Percentiles rank a stretch among this genome's conserved stretches.
These are phyloP conservation scores for Botrytis tulipae DNA, from an alignment of 2,329 filamentous ascomycete genomes.

Conservation along the genomic window DNA sequence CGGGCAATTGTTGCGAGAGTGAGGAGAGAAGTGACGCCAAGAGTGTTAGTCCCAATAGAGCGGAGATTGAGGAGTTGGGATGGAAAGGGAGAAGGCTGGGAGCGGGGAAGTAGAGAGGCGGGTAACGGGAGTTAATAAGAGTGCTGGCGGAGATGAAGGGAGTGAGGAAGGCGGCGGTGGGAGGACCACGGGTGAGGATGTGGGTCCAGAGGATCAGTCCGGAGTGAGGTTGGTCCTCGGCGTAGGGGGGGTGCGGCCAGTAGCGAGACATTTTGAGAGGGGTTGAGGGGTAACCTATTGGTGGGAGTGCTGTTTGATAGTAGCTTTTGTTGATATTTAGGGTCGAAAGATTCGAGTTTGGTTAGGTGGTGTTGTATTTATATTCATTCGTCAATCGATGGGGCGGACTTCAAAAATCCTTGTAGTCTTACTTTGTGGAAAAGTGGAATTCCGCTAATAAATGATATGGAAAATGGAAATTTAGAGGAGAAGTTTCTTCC, in stretches of 20 bases:
- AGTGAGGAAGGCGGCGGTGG: constrained; percentile 52
- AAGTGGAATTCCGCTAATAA: not conserved
- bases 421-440: not conserved
- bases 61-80: constrained; percentile 43
- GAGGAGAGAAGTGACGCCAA: constrained; percentile 47
- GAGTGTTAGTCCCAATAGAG: constrained; percentile 46
- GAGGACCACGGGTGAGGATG: constrained; percentile 55
- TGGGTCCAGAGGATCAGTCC: constrained; percentile 58
- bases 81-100: constrained; percentile 30
- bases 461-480: not conserved
- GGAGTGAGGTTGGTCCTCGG: constrained; percentile 60
- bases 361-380: not conserved
- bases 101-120: constrained; percentile 17
- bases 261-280: constrained; percentile 50
- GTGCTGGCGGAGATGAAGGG: constrained; percentile 41
- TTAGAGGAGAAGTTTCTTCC: not conserved
- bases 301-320: too few species aligned
- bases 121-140: constrained; percentile 8
- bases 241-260: constrained; percentile 53
- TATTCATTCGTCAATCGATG: not conserved
- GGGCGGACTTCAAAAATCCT: not conserved
- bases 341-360: not conserved
- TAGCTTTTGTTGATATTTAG: not conserved
- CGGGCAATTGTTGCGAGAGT: constrained; percentile 45
- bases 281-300: not conserved